Evolutionary conservation across 306 rosid genomes (phyloP).

Genomic region (Medicago truncatula): DNA sequence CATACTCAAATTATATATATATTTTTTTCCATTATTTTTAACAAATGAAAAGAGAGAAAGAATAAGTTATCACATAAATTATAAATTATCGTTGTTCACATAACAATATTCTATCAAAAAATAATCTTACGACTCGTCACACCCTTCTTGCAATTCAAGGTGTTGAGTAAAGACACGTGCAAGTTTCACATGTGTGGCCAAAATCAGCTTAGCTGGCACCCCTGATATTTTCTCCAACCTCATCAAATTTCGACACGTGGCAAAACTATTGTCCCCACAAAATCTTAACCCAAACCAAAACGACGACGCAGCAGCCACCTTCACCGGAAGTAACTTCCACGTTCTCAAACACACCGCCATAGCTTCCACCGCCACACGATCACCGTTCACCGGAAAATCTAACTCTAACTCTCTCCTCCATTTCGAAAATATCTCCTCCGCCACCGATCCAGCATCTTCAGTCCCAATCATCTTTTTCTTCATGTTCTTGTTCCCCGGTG

Average conservation of each 20-base stretch:
- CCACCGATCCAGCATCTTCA: conserved; percentile 15
- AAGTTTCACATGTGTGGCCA: conserved; percentile 57
- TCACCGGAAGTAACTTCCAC: conserved; percentile 47
- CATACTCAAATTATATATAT: no score
- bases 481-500: neutral
- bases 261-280: conserved; percentile 32
- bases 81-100: no score
- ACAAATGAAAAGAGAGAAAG: no score
- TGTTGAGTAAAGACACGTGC: conserved; percentile 40
- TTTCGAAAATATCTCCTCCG: conserved; percentile 39
- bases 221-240: conserved; percentile 54
- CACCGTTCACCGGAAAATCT: conserved; percentile 8
- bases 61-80: no score
- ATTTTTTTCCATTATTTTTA: no score
- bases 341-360: conserved; percentile 20
- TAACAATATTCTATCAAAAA: no score
- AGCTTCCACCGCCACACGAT: conserved; percentile 34
- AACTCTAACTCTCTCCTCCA: conserved; percentile 51
- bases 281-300: conserved; percentile 66
- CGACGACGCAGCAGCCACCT: conserved; percentile 68
- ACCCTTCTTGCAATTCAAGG: conserved; percentile 56
- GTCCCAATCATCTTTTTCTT: neutral
- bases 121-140: conserved; percentile 64
- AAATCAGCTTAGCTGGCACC: conserved; percentile 62
- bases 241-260: conserved; percentile 49